A percentile compares a stretch with the other conserved stretches of the same genome.
phyloP scores from a whole-genome alignment of 768 basidiomycete species.

The Calocybe gangraenosa region DNA sequence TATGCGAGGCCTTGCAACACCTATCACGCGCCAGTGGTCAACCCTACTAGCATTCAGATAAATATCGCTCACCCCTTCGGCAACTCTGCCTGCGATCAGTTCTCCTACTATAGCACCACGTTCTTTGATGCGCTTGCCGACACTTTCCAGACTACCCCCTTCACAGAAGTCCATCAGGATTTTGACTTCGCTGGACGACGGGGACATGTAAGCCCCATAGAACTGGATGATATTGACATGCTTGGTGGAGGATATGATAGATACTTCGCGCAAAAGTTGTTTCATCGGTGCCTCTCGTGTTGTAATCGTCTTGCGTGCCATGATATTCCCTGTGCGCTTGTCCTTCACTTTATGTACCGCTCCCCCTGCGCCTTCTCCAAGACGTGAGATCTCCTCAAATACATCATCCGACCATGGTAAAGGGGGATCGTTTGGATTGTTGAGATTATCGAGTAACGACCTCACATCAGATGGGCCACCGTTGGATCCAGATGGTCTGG shows the following conservation, averaged over 20 bases:
- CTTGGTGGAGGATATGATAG: conserved; percentile 79
- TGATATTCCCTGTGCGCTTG: conserved; percentile 68
- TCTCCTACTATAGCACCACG: conserved; percentile 78
- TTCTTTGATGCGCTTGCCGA: conserved; percentile 81
- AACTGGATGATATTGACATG: conserved; percentile 89
- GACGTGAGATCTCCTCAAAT: conserved; percentile 69
- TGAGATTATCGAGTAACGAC: conserved; percentile 32
- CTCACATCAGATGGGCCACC: conserved; percentile 33
- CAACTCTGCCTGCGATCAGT: conserved; percentile 85
- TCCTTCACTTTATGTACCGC: conserved; percentile 94
- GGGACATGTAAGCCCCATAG: conserved; percentile 88
- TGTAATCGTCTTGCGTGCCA: conserved; percentile 95
- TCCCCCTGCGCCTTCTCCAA: conserved; percentile 96
- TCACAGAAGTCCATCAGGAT: conserved; percentile 91
- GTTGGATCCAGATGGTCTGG: conserved; percentile 22
- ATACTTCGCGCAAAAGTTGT: conserved; percentile 89
- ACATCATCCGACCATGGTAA: conserved; percentile 61
- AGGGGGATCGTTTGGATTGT: conserved; percentile 29
- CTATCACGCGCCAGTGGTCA: conserved; percentile 37
- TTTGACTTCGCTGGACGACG: conserved; percentile 87
- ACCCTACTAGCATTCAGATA: neutral
- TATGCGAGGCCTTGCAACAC: conserved; percentile 91
- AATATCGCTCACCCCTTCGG: conserved; percentile 72
- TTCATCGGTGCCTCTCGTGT: conserved; percentile 87
- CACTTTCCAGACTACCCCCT: conserved; percentile 85